A percentile compares a stretch with the other conserved stretches of the same genome.
Evolutionary conservation across 805 yeast species (phyloP).

Genomic region (Wickerhamiella cacticola): DNA sequence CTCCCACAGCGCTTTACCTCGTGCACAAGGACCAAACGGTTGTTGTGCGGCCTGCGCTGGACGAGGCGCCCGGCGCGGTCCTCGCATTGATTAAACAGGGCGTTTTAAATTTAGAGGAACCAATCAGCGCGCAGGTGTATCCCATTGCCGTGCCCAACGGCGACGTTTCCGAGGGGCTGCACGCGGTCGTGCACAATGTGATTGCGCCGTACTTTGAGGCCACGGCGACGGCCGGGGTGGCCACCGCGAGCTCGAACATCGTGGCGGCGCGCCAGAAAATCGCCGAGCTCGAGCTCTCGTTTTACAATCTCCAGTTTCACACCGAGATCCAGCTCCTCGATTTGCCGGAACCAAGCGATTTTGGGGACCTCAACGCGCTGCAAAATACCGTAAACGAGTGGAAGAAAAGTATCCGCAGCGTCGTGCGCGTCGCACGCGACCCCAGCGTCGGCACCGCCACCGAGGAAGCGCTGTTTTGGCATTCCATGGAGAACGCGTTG

Average conservation of each 20-base stretch:
- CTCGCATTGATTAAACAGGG: conserved; percentile 13
- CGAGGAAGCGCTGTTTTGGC: conserved; percentile 74
- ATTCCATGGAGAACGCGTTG: conserved; percentile 52
- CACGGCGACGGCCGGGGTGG: not conserved
- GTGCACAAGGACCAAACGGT: conserved; percentile 11
- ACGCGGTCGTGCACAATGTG: conserved; percentile 49
- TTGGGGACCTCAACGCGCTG: conserved; percentile 49
- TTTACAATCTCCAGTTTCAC: conserved; percentile 55
- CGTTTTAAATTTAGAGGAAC: conserved; percentile 12
- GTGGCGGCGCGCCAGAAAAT: conserved; percentile 17
- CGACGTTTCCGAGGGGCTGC: conserved; percentile 30
- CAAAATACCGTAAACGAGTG: conserved; percentile 62
- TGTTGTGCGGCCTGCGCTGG: conserved; percentile 2
- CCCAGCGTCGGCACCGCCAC: conserved; percentile 45
- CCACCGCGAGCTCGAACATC: conserved; percentile 4
- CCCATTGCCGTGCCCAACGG: conserved; percentile 8
- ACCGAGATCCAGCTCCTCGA: conserved; percentile 48
- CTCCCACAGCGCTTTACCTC: conserved; percentile 22
- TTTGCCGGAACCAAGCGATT: conserved; percentile 15
- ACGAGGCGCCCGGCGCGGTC: conserved; percentile 4
- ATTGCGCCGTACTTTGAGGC: conserved; percentile 59
- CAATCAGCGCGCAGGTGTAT: conserved; percentile 12
- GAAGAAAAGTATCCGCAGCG: conserved; percentile 50
- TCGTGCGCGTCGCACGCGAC: conserved; percentile 43
- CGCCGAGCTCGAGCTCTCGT: conserved; percentile 48